Evolutionary conservation across 306 rosid species (phyloP).

Genomic region (Myrica gale): DNA sequence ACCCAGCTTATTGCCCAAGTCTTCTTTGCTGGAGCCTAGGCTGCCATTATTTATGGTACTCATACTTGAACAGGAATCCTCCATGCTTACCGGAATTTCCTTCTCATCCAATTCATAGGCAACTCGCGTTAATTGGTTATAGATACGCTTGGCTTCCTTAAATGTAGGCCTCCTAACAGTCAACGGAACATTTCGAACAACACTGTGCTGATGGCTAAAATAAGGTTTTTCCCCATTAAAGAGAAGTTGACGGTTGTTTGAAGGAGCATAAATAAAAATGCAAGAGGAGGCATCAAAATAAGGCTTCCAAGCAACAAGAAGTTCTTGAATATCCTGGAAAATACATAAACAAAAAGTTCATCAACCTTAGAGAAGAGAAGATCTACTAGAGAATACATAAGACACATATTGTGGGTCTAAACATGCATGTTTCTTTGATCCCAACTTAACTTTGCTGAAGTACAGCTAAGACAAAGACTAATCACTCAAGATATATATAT

Average conservation of each 20-base stretch:
- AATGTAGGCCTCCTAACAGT: conserved; percentile 80
- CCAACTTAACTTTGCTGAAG: neutral
- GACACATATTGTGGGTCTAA: neutral
- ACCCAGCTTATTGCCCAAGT: conserved; percentile 33
- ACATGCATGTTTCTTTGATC: neutral
- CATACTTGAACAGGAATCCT: conserved; percentile 22
- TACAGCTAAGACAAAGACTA: neutral
- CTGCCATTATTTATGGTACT: conserved; percentile 26
- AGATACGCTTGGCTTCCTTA: conserved; percentile 75
- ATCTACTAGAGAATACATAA: conserved; percentile 1
- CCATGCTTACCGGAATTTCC: conserved; percentile 36
- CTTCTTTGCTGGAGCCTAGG: conserved; percentile 29
- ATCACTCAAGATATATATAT: neutral
- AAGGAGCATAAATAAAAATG: conserved; percentile 71
- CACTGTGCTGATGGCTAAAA: conserved; percentile 51
- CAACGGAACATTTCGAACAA: conserved; percentile 61
- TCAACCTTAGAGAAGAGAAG: conserved; percentile 14
- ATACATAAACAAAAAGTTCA: conserved; percentile 23
- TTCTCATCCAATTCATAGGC: conserved; percentile 54
- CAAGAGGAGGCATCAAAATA: conserved; percentile 76
- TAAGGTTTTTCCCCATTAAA: conserved; percentile 68
- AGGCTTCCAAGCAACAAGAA: conserved; percentile 77
- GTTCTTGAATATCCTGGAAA: conserved; percentile 88
- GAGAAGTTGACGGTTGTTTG: conserved; percentile 78
- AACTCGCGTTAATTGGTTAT: conserved; percentile 69